phyloP scores from a whole-genome alignment of 2,329 filamentous ascomycete species.

The Colletotrichum tropicicola region DNA sequence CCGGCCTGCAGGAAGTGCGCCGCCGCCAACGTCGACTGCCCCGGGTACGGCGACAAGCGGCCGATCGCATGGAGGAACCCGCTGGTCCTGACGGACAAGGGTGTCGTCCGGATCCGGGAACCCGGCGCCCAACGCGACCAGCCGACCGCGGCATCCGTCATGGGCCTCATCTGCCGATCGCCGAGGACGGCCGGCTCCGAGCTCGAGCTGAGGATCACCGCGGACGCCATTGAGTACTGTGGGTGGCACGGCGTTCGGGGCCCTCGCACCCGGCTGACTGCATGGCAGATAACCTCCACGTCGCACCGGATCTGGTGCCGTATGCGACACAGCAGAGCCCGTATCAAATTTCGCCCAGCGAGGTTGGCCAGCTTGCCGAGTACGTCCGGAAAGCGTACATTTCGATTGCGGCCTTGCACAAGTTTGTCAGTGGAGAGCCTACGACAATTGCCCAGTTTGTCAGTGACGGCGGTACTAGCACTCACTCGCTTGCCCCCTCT shows the following conservation, averaged over 20 bases:
- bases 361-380: background rate
- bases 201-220: background rate
- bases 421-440: background rate
- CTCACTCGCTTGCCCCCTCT: background rate
- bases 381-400: background rate
- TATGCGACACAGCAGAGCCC: background rate
- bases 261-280: background rate
- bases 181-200: background rate
- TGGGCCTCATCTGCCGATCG: conserved; percentile 5
- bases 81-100: background rate
- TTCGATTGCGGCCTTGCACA: conserved; percentile 4
- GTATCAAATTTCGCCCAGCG: background rate
- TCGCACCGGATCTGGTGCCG: background rate
- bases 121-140: background rate
- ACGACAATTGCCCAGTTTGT: background rate
- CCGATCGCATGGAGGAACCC: conserved; percentile 2
- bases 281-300: background rate
- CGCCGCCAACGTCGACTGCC: background rate
- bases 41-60: background rate
- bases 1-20: background rate
- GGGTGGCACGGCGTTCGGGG: background rate
- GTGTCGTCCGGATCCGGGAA: conserved; percentile 1
- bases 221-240: conserved; percentile 10
- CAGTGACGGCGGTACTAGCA: background rate
- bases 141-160: background rate